Evolutionary conservation across 2,329 filamentous ascomycete genomes (phyloP), one percentile per base, ranked within the genome.

Genomic region (Chaetomiaceae sp.): DNA sequence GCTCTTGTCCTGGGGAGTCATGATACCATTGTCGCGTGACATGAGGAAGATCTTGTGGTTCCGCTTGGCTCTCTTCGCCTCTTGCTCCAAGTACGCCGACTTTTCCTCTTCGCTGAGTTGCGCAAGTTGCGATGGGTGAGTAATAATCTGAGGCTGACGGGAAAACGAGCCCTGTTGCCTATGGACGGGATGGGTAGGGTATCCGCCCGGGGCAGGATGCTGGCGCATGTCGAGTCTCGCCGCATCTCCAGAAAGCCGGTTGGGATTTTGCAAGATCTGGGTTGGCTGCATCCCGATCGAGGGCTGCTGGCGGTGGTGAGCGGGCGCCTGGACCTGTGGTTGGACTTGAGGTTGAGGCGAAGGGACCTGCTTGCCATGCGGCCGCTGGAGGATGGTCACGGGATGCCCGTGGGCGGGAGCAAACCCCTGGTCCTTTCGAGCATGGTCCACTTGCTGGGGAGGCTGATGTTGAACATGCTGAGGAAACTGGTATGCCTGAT

Each of bases 1-100:
- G 67, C 96, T 99, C 77, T 99, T 99, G 71, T 99, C 93, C 65
- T 97, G 92, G 0, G 93, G 93, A 4, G 93, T 99, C 93, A 99
- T 99, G 55, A 99, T 73, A 20, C 93, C 93, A 64, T 99, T 99
- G 62, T 95, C 90, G 70, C 89, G 90, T 20, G 89, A 95, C 47
- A 96, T 73, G 37, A 95, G 76, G 72, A 91, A 92, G 55, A 99
- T 97, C 75, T 99, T 99, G 73, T 97, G 92, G 65, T 99, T 97
- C 37, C 93, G 83, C 76, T 99, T 99, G 5, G 93, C 91, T 44
- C 93, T 84, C 70, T 91, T 93, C 0, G 91, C 91, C 68, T 99
- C 93, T 66, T 96, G 91, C 57, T 89, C 84, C 47, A 97, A 70
- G 64, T 91, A 93, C 2, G 85, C 83, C 2, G 84, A 81, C 64